phyloP scores from a whole-genome alignment of 1,284 basidiomycete genomes.

The Marasmius tenuissimus region DNA sequence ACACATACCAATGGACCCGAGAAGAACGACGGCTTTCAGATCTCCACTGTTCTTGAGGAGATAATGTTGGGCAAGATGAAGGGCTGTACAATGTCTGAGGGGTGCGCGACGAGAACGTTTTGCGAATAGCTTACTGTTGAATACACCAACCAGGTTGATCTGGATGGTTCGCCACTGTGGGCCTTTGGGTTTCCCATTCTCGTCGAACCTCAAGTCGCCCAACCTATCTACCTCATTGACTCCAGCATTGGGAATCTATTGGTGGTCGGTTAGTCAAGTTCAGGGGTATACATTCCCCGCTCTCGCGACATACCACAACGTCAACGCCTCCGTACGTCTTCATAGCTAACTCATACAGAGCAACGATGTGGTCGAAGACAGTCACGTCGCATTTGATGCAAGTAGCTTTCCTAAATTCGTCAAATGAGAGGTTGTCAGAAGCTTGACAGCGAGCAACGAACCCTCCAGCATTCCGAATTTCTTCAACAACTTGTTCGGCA shows the following conservation, averaged over 20 bases:
- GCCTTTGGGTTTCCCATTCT: slow-evolving; percentile 40
- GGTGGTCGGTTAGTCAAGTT: not conserved
- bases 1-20: slow-evolving; percentile 53
- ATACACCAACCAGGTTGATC: slow-evolving; percentile 50
- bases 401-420: slow-evolving; percentile 38
- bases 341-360: slow-evolving; percentile 51
- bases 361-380: slow-evolving; percentile 53
- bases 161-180: slow-evolving; percentile 48
- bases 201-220: slow-evolving; percentile 28
- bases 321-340: slow-evolving; percentile 48
- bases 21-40: slow-evolving; percentile 50
- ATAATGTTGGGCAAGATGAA: slow-evolving; percentile 51
- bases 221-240: slow-evolving; percentile 42
- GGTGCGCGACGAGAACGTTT: not conserved
- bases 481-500: slow-evolving; percentile 38
- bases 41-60: slow-evolving; percentile 37
- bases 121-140: slow-evolving; percentile 43
- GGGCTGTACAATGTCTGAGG: slow-evolving; percentile 30
- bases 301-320: slow-evolving; percentile 40
- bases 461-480: slow-evolving; percentile 47
- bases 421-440: not conserved
- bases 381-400: slow-evolving; percentile 50
- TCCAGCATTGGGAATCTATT: slow-evolving; percentile 59
- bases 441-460: slow-evolving; percentile 24
- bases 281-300: not conserved